These are phyloP conservation scores for Rhipidocladum racemiflorum DNA, from an alignment of 176 grass and related monocot genomes.

Conservation along the genomic window DNA sequence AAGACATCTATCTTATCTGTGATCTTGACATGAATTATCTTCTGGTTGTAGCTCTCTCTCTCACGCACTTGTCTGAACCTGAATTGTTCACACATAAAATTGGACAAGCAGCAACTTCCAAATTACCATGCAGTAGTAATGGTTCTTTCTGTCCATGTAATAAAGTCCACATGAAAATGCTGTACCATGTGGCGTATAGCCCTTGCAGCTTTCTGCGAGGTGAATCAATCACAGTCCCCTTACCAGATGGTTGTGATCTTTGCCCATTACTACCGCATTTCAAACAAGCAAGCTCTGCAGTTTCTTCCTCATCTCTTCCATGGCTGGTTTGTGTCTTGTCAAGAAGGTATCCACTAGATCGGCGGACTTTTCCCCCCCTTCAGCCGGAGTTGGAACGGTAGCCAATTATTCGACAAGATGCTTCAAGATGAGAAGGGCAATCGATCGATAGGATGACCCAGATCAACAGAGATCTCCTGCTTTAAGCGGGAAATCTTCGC, in stretches of 20 bases:
- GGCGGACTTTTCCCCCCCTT: not conserved
- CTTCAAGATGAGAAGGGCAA: constrained; percentile 25
- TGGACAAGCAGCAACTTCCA: constrained; percentile 23
- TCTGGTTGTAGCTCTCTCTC: not conserved
- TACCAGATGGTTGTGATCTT: not conserved
- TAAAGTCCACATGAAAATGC: constrained; percentile 25
- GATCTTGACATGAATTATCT: constrained; percentile 22
- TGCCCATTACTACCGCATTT: not conserved
- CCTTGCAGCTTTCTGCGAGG: constrained; percentile 33
- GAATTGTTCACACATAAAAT: not conserved
- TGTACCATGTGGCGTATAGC: constrained; percentile 39
- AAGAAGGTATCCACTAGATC: constrained; percentile 28
- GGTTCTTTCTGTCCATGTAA: constrained; percentile 16
- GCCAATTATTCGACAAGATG: constrained; percentile 50
- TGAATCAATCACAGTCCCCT: constrained; percentile 25
- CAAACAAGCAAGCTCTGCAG: not conserved
- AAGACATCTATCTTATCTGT: not conserved
- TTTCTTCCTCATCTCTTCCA: not conserved
- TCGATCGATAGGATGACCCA: constrained; percentile 4
- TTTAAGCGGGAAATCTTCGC: not conserved
- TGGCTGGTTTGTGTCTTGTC: constrained; percentile 1
- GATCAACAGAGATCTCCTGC: constrained; percentile 12
- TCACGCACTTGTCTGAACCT: not conserved
- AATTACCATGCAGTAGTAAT: not conserved
- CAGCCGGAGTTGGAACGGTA: constrained; percentile 13